Evolutionary conservation across 2,329 filamentous ascomycete species (phyloP), one percentile per base, ranked within the genome.

Genomic region (Neonectria punicea): DNA sequence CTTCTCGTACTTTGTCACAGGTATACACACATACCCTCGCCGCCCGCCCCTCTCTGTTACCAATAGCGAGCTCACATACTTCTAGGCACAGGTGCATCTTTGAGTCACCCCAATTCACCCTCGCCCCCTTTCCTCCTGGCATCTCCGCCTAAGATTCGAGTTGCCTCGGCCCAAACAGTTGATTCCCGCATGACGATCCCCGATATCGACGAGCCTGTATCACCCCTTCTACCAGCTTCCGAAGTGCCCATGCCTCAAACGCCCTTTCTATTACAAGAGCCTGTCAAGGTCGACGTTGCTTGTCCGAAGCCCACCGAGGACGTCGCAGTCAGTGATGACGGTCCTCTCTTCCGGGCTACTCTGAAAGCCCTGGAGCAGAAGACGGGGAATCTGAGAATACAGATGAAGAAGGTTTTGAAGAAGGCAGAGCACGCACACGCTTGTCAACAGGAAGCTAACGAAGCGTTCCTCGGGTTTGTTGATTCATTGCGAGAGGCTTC

Each of bases 311-410:
- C 94, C 3, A 91, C 89, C 36, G 94, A 97, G 66, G 95, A 97
- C 80, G 89, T 93, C 80, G 90, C 91, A 66, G 88, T 92, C 22
- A 90, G 92, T 22, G 96, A 98, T 72, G 96, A 99, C 80, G 96
- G 96, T 0, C 96, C 97, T 0, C 85, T 99, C 1, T 99, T 99
- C 81, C 89, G 97, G 67, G 97, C 96, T 18, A 98, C 96, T 0
- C 97, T 99, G 86, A 98, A 98, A 78, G 92, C 94, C 0, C 82
- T 98, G 30, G 96, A 99, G 79, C 94, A 97, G 76, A 98, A 97
- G 83, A 99, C 95, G 0, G 93, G 94, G 47, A 97, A 92, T 72
- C 96, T 99, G 92, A 91, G 94, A 63, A 85, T 88, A 22, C 93
- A 95, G 71, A 98, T 98, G 90, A 99, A 99, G 80, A 97, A 96